Conservation (phyloP, 2,329 filamentous ascomycete genomes). For the Volutella citrinella region DNA sequence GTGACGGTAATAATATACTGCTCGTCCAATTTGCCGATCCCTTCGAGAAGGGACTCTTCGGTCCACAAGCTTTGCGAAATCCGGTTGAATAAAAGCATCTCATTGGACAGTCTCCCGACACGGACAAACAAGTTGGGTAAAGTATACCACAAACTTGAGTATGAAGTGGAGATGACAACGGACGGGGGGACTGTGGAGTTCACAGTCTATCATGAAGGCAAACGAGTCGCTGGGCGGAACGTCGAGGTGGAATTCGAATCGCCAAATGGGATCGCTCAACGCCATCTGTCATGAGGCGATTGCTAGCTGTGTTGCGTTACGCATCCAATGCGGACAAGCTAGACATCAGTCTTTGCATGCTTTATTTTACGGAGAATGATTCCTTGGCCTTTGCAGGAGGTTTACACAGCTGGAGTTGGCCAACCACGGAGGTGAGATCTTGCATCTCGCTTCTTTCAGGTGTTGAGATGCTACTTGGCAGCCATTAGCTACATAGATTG, state of each 20-base stretch:
- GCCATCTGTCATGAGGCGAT: too few species aligned
- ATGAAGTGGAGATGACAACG: constrained; percentile 16
- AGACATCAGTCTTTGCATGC: too few species aligned
- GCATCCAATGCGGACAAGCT: too few species aligned
- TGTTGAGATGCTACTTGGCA: too few species aligned
- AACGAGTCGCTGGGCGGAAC: constrained; percentile 13
- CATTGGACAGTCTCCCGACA: constrained; percentile 4
- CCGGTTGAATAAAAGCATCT: constrained; percentile 12
- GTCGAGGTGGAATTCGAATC: constrained; percentile 21
- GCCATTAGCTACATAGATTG: too few species aligned
- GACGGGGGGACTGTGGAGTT: constrained; percentile 22
- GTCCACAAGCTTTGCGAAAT: constrained; percentile 18
- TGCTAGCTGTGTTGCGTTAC: too few species aligned
- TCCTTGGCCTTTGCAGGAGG: background rate
- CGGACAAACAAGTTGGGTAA: constrained; percentile 12
- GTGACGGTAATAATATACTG: background rate
- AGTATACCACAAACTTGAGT: constrained; percentile 2
- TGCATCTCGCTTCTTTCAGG: too few species aligned
- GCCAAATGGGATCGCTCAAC: too few species aligned
- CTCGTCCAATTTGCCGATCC: background rate
- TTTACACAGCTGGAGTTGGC: background rate
- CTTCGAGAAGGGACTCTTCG: rapidly evolving
- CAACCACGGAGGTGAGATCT: too few species aligned
- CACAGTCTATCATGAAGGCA: constrained; percentile 7
- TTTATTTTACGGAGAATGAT: too few species aligned